Conservation (phyloP, 1,284 basidiomycete species). For the Volvariella volvacea region DNA sequence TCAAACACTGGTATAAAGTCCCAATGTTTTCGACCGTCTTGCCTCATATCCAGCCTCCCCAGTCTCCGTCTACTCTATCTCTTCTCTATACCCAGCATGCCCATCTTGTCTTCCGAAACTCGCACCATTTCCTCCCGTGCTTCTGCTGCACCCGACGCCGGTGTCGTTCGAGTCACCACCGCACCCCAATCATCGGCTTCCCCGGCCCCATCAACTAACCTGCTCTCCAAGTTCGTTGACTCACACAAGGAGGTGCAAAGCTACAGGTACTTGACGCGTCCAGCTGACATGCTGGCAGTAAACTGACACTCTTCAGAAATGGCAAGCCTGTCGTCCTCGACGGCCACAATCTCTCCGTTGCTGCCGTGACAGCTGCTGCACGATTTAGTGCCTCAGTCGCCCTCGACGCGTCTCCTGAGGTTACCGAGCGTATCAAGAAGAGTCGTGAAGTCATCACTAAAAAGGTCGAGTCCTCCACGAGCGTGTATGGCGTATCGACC, state of each 20-base stretch:
- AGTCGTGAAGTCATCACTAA: conserved; percentile 56
- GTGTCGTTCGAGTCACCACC: conserved; percentile 16
- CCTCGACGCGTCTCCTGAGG: conserved; percentile 41
- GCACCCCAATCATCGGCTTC: conserved; percentile 7
- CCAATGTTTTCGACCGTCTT: too few relatives aligned
- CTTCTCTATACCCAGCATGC: conserved; percentile 16
- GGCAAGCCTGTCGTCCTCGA: conserved; percentile 60
- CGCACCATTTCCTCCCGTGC: conserved; percentile 20
- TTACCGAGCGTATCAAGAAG: conserved; percentile 45
- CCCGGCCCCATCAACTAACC: conserved; percentile 15
- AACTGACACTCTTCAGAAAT: conserved; percentile 28
- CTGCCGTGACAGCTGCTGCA: conserved; percentile 67
- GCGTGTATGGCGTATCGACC: conserved; percentile 78
- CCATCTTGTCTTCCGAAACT: conserved; percentile 23
- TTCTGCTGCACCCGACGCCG: conserved; percentile 17
- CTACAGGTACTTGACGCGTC: conserved; percentile 36
- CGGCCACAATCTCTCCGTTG: conserved; percentile 65
- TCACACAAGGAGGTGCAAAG: conserved; percentile 45
- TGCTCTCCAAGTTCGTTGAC: conserved; percentile 42
- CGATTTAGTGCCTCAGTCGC: conserved; percentile 51
- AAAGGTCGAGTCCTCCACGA: conserved; percentile 63
- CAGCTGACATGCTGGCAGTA: background rate
- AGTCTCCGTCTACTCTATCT: conserved; percentile 8
- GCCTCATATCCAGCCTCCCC: conserved; percentile 2
- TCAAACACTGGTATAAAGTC: too few relatives aligned